Conservation (phyloP, 768 basidiomycete species). For the Rubroboletus satanas region DNA sequence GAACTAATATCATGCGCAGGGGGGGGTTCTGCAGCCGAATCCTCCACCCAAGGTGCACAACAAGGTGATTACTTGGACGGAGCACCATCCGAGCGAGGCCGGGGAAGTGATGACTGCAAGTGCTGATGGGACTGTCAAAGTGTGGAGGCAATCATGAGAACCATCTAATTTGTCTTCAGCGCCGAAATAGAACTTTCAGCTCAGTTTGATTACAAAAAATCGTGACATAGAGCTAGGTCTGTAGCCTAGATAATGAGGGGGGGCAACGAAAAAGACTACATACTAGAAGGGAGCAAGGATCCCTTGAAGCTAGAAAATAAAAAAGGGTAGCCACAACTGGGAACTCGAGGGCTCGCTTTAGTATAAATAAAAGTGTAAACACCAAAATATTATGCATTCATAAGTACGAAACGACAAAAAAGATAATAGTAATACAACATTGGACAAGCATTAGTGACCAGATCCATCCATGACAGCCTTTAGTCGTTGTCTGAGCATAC, state of each 20-base stretch:
- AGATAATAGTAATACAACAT: conserved; percentile 21
- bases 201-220: no score
- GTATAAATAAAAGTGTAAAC: no score
- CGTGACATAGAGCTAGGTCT: no score
- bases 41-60: conserved; percentile 77
- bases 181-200: no score
- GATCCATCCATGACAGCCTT: conserved; percentile 31
- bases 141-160: conserved; percentile 61
- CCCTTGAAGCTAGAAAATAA: no score
- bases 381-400: not conserved
- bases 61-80: conserved; percentile 88
- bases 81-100: conserved; percentile 78
- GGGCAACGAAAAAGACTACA: no score
- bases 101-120: conserved; percentile 87
- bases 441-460: conserved; percentile 11
- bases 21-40: conserved; percentile 61
- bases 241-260: no score
- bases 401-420: not conserved
- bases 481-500: conserved; percentile 28
- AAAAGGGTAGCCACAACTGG: no score
- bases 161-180: not conserved
- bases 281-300: no score
- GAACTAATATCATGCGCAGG: conserved; percentile 43
- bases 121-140: conserved; percentile 86
- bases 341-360: no score